These are phyloP conservation scores for Trichoderma asperellum DNA, from an alignment of 2,329 filamentous ascomycete species.

Conservation along the genomic window DNA sequence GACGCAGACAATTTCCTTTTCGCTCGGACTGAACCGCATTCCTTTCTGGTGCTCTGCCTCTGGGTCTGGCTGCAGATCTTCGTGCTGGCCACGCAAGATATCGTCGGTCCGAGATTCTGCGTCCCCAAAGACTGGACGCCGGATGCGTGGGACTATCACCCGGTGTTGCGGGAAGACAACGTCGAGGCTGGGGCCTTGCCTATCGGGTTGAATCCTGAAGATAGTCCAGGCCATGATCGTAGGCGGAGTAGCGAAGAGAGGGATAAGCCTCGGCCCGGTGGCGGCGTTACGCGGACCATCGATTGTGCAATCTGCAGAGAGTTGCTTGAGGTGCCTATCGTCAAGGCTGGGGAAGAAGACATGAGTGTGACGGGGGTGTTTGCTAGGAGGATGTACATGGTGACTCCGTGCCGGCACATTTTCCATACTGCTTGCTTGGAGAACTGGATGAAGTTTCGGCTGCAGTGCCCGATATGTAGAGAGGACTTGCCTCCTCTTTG, in stretches of 20 bases:
- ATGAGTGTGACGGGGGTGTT: conserved; percentile 69
- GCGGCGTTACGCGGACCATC: conserved; percentile 57
- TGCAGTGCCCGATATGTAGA: conserved; percentile 95
- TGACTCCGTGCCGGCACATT: conserved; percentile 93
- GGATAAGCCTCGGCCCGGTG: conserved; percentile 34
- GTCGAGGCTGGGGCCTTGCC: conserved; percentile 79
- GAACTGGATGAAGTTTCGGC: conserved; percentile 90
- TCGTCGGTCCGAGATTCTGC: conserved; percentile 87
- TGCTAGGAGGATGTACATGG: conserved; percentile 87
- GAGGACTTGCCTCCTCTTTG: conserved; percentile 85
- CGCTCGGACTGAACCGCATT: conserved; percentile 66
- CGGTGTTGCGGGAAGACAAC: conserved; percentile 80
- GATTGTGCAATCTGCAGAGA: conserved; percentile 97
- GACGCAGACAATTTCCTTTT: conserved; percentile 80
- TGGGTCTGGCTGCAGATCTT: conserved; percentile 91
- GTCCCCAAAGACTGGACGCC: conserved; percentile 69
- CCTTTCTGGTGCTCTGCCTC: conserved; percentile 62
- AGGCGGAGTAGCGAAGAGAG: conserved; percentile 43
- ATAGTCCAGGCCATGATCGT: conserved; percentile 36
- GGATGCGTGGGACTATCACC: conserved; percentile 95
- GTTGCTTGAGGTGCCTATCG: conserved; percentile 83
- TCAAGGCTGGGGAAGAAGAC: conserved; percentile 62
- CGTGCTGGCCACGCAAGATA: conserved; percentile 76
- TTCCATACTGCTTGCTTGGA: conserved; percentile 92
- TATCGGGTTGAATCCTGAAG: conserved; percentile 64